Percentiles rank a stretch among this genome's conserved stretches.
phyloP scores from a whole-genome alignment of 176 grass and related monocot species.

The Musa beccarii region DNA sequence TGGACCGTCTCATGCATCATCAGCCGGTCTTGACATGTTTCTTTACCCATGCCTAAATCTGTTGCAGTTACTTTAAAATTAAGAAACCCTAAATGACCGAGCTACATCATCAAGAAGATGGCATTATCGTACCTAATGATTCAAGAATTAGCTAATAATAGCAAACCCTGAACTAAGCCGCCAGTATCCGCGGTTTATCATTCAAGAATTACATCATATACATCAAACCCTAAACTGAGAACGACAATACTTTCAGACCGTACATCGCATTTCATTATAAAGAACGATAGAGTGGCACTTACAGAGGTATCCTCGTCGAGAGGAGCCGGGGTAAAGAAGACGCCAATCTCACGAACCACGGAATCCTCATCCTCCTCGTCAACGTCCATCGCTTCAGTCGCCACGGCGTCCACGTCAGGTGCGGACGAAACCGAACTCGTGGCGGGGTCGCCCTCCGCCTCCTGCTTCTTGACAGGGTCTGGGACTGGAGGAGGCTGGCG shows the following conservation, averaged over 20 bases:
- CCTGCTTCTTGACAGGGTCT: conserved; percentile 4
- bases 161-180: too few species aligned
- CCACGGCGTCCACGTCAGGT: conserved; percentile 21
- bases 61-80: too few species aligned
- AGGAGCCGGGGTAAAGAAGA: conserved; percentile 51
- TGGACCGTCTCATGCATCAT: too few species aligned
- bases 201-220: too few species aligned
- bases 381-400: neutral
- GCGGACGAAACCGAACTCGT: neutral
- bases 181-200: too few species aligned
- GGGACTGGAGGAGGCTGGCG: neutral
- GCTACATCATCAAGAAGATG: too few species aligned
- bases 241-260: neutral
- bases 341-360: conserved; percentile 74
- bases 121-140: too few species aligned
- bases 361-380: conserved; percentile 34
- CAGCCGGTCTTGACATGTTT: too few species aligned
- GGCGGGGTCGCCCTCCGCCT: neutral
- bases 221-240: neutral
- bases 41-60: too few species aligned
- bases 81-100: too few species aligned
- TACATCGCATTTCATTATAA: too few species aligned
- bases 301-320: conserved; percentile 58
- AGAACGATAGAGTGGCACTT: neutral
- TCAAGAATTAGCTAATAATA: too few species aligned